Evolutionary conservation across 1,284 basidiomycete genomes (phyloP).

Genomic region (Termitomyces sp.): DNA sequence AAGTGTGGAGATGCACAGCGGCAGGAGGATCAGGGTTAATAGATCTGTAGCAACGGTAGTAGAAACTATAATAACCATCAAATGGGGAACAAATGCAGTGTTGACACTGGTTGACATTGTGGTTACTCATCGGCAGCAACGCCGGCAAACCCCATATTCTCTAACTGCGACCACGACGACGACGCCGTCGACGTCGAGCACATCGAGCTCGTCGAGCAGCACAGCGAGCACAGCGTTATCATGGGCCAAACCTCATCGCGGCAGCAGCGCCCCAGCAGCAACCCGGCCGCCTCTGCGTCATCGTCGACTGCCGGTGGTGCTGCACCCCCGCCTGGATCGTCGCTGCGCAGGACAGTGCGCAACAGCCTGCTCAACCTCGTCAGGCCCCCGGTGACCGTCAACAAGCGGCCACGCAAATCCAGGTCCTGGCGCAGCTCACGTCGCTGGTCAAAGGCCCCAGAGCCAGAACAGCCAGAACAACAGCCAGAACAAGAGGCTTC

Average conservation of each 20-base stretch:
- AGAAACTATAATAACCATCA: too few species aligned
- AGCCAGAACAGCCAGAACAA: slow-evolving; percentile 9
- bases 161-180: slow-evolving; percentile 8
- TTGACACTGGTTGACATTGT: slow-evolving; percentile 9
- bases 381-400: slow-evolving; percentile 21
- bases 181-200: neutral
- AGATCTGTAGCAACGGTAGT: slow-evolving; percentile 20
- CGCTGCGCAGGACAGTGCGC: slow-evolving; percentile 27
- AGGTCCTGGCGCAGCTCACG: slow-evolving; percentile 29
- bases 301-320: neutral
- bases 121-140: slow-evolving; percentile 11
- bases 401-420: slow-evolving; percentile 15
- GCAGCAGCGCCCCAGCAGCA: slow-evolving; percentile 4
- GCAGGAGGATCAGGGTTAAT: slow-evolving; percentile 48
- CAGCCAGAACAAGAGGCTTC: slow-evolving; percentile 8
- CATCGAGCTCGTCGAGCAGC: slow-evolving; percentile 1
- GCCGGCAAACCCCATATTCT: slow-evolving; percentile 7
- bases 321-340: slow-evolving; percentile 3
- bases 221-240: neutral
- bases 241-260: slow-evolving; percentile 21
- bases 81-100: slow-evolving; percentile 1
- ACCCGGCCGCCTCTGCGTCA: neutral
- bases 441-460: slow-evolving; percentile 30
- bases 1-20: slow-evolving; percentile 30
- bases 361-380: slow-evolving; percentile 31